A percentile compares a stretch with the other conserved stretches of the same genome.
These are phyloP conservation scores for Colletotrichum filicis DNA, from an alignment of 2,329 filamentous ascomycete species.

Conservation along the genomic window DNA sequence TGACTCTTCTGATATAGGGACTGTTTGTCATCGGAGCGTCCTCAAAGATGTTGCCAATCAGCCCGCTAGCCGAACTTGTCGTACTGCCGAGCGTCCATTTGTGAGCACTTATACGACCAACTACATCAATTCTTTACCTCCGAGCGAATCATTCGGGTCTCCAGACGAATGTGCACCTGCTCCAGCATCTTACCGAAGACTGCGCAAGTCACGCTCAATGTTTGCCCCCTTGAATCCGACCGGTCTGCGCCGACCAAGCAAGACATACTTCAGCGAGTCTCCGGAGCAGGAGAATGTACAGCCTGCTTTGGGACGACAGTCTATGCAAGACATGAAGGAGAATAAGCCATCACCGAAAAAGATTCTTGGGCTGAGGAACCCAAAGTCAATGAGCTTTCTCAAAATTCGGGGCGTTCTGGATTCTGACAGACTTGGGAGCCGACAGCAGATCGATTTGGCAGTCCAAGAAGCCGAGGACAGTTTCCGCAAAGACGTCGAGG, in stretches of 20 bases:
- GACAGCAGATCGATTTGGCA: conserved; percentile 45
- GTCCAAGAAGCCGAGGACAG: conserved; percentile 49
- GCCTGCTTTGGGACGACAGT: not conserved
- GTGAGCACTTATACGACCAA: conserved; percentile 20
- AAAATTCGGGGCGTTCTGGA: conserved; percentile 42
- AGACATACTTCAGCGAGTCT: conserved; percentile 15
- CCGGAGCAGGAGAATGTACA: not conserved
- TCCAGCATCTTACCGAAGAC: conserved; percentile 58
- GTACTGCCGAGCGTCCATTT: not conserved
- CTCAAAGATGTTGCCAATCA: not conserved
- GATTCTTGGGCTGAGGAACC: conserved; percentile 49
- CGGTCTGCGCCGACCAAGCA: conserved; percentile 19
- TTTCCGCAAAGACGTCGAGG: conserved; percentile 47
- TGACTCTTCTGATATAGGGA: not conserved
- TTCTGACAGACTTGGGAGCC: conserved; percentile 34
- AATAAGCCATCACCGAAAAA: not conserved
- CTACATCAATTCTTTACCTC: conserved; percentile 25
- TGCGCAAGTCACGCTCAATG: conserved; percentile 68
- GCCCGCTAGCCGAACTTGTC: not conserved
- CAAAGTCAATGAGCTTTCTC: conserved; percentile 68
- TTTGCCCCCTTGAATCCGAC: conserved; percentile 47
- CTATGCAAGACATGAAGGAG: conserved; percentile 8
- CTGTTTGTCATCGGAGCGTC: conserved; percentile 1
- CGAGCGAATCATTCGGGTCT: conserved; percentile 13
- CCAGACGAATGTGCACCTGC: conserved; percentile 59